Evolutionary conservation across 768 basidiomycete species (phyloP), one percentile per base, ranked within the genome.

Genomic region (Lentinula sp.): DNA sequence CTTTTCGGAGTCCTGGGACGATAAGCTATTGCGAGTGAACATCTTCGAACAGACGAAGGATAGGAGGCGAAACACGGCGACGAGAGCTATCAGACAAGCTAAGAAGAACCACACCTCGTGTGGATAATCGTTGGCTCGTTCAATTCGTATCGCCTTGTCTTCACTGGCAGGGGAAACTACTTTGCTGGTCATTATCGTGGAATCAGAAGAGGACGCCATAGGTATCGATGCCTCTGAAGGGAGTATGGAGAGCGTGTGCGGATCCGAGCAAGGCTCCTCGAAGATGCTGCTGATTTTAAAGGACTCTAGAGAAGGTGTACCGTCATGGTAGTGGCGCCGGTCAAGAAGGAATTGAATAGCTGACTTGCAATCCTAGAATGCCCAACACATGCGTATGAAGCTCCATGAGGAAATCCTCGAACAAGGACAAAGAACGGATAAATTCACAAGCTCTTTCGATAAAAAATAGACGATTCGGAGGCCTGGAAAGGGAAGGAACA

Each of bases 71-170:
- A 62, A 68, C 56, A 80, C 2, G 11, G 74, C 68, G 49, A 79
- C 64, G 40, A 81, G 66, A 52, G 70, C 73, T 60, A 82, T 74
- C 69, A 81, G 75, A 61, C 70, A 67, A 9, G 73, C 76, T 34
- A 81, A 45, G 61, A 77, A 70, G 65, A 75, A 80, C 71, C 78
- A 76, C 21, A 77, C 68, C 61, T 78, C 70, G 43, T 73, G 68
- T 3, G 80, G 76, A 64, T 80, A 81, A 31, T 63, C 50, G 13
- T 65, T 65, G 50, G 65, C 65, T 13, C 72, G 64, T 8, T 66
- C 55, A 18, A 68, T 58, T 37, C 71, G 70, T 52, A 74, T 61
- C 18, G 63, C 61, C 51, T 69, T 69, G 63, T 74, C 69, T 18
- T 65, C 66, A 61, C 63, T 60, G n/a, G 56, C 48, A 21, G 62